Evolutionary conservation across 2,329 filamentous ascomycete genomes (phyloP), one percentile per base, ranked within the genome.

Genomic region (Penicillium sp.): DNA sequence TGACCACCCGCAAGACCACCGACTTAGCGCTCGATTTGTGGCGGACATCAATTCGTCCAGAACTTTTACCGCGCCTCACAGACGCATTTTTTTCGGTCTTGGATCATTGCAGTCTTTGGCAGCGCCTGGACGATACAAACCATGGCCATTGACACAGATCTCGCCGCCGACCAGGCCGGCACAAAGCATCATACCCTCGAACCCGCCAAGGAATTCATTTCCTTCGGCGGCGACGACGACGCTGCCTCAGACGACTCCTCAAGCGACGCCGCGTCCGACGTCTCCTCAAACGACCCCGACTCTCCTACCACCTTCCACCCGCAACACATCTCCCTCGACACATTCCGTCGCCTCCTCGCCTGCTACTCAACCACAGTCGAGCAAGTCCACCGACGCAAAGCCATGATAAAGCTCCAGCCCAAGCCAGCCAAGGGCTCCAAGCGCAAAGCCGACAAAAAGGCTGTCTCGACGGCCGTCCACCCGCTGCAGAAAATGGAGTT

Each of bases 301-400:
- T 47, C 42, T 22, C 5, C 5, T 22, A 25, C 50, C 49, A 58
- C 63, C n/a, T 71, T 74, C 57, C 59, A 65, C 34, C 67, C 73
- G 1, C 34, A 55, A 25, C 54, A 63, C 14, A 75, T 76, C 38
- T 66, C 67, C 1, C 61, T 62, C 0, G 8, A 55, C 10, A 71
- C 67, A 43, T 76, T 76, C 61, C 54, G 37, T 12, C 51, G 54
- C 12, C 67, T 76, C 1, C 63, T 76, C 4, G 37, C 55, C 4
- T 62, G 56, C 52, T 76, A 75, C 56, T 64, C 67, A 0, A 47
- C 49, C 1, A 75, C 73, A 0, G 63, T 72, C 5, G 57, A 67
- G 20, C 59, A 67, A 38, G 67, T 69, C 14, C 63, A 69, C 45
- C 69, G 65, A 7, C 58, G 49, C 34, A 75, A 72, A 51, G 56